Base-by-base conservation (phyloP, 2,329 filamentous ascomycete species). In the Fusarium robinianum region DNA sequence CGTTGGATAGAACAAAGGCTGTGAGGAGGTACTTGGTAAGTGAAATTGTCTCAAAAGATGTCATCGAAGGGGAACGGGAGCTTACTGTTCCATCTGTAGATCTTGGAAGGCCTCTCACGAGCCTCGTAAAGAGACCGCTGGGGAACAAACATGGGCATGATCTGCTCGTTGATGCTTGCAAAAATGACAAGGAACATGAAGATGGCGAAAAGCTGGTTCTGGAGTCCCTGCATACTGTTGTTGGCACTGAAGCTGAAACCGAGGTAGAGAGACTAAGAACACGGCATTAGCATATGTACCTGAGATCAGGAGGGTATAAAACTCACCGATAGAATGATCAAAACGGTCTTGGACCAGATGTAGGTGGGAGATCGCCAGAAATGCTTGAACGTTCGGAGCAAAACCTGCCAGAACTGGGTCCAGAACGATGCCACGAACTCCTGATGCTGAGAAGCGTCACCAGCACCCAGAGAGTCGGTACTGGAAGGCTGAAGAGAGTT, bases 141-240 rank as follows among this genome's bases (percentile, higher is more conserved):
- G 0, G 79, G 78, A 31, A 87, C 77, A 55, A 87, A 87, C 55
- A 84, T 81, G 4, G 84, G 83, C 83, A 87, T 86, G n/a, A 83
- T 79, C 49, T 84, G 80, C 47, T 83, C 76, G 5, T 77, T 75
- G 22, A 84, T 33, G 15, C 53, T 60, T 33, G 78, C 78, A 61
- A 88, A 88, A 60, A 87, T 80, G n/a, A 81, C 85, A 49, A 80
- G 68, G 32, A 84, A 69, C 80, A 87, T 83, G 66, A 88, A 88
- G 31, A 85, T 80, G 41, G 75, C 74, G 60, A 86, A 87, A 57
- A 87, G 75, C 32, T 85, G 80, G 61, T 86, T 85, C 57, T 87
- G 83, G 3, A 88, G 71, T 4, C 84, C 84, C 49, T 85, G 80
- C 9, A 81, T 70, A 1, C 76, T 58, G 3, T 61, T 62, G 3